Evolutionary conservation across 495 filamentous ascomycete species (phyloP), one percentile per base, ranked within the genome.

Genomic region (Jackrogersella minutella): DNA sequence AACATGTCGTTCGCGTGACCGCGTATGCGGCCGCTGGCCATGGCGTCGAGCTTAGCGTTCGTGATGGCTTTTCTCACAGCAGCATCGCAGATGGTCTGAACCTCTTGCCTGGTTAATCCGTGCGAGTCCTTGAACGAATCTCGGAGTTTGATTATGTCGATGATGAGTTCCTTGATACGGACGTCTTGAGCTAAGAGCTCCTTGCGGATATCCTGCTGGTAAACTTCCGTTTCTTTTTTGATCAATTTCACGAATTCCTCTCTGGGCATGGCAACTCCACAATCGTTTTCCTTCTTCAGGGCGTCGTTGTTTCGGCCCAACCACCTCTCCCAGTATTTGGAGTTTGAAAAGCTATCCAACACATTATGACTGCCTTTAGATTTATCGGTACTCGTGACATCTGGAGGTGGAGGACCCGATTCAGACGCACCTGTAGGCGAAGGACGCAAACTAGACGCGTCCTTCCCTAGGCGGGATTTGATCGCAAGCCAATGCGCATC

Each of bases 401-500:
- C n/a, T n/a, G n/a, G n/a, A n/a, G n/a, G n/a, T n/a, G n/a, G n/a
- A n/a, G n/a, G n/a, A n/a, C n/a, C n/a, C n/a, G n/a, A n/a, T n/a
- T n/a, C n/a, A n/a, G 9, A 40, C n/a, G 6, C 26, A 5, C 9
- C 3, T 21, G 22, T 16, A 28, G 21, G n/a, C 19, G 8, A 21
- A 4, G 26, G 11, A 24, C 37, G 17, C 17, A 58, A 33, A 36
- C 17, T 26, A 39, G 41, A 17, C 22, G 17, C 44, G 11, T 51
- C 51, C 24, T 44, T 34, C 36, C 63, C 62, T 11, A 80, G 40
- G 3, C 79, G 74, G 28, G 60, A 41, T 44, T 66, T 64, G 6
- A 81, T 69, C 13, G 68, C 76, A 22, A 64, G 60, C 80, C 79
- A 82, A 24, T 80, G 74, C 10, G 53, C 31, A 5, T 78, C 76